These are phyloP conservation scores for Ustilago esculenta DNA, from an alignment of 1,284 basidiomycete species.

Conservation along the genomic window DNA sequence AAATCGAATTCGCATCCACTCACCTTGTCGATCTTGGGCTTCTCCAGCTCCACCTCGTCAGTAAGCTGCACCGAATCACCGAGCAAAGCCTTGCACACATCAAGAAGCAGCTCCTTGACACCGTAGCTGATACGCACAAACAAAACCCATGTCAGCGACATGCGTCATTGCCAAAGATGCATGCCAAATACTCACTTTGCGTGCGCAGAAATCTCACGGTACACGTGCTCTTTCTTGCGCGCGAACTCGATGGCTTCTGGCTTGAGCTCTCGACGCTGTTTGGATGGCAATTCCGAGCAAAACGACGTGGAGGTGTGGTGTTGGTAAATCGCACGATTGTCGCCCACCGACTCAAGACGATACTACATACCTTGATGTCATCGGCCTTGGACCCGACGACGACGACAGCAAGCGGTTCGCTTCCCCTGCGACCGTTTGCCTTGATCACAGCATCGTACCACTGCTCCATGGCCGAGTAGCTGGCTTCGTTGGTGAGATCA, in stretches of 20 bases:
- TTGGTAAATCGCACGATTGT: too few species aligned
- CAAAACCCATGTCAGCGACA: too few species aligned
- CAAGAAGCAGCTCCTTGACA: conserved; percentile 47
- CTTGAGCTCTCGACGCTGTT: conserved; percentile 44
- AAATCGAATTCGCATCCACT: neutral
- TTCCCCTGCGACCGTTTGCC: conserved; percentile 45
- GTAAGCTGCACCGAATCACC: conserved; percentile 47
- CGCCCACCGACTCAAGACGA: too few species aligned
- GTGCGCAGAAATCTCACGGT: conserved; percentile 45
- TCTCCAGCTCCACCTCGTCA: conserved; percentile 34
- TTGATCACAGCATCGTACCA: conserved; percentile 49
- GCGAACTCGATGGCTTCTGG: conserved; percentile 48
- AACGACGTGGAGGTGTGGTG: too few species aligned
- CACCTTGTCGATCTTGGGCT: conserved; percentile 36
- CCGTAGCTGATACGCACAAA: conserved; percentile 24
- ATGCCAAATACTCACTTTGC: conserved; percentile 30
- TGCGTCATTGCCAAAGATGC: neutral
- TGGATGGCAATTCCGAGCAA: too few species aligned
- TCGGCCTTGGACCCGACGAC: conserved; percentile 48
- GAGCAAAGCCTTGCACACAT: conserved; percentile 44
- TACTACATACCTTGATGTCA: conserved; percentile 36
- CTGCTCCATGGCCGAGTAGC: conserved; percentile 45
- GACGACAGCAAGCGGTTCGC: conserved; percentile 44
- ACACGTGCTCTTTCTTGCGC: conserved; percentile 45
- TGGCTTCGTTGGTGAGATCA: conserved; percentile 32